Conservation (phyloP, 225 moss, liverwort and hornwort genomes). For the Bryoerythrophyllum caledonicum region DNA sequence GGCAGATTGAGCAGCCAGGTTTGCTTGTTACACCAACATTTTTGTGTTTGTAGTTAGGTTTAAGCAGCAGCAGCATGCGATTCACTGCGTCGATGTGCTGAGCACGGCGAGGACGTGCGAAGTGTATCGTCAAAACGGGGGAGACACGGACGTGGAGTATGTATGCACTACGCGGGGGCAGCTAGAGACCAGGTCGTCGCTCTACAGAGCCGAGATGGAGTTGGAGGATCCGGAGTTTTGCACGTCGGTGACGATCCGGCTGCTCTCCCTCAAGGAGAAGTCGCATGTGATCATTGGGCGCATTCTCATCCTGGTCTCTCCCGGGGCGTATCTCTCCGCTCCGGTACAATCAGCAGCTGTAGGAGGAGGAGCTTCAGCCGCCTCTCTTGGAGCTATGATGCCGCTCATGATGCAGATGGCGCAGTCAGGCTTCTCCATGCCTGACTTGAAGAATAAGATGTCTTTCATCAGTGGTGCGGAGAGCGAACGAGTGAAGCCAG, state of each 20-base stretch:
- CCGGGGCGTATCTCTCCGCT: conserved; percentile 48
- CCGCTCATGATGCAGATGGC: conserved; percentile 82
- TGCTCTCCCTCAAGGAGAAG: conserved; percentile 78
- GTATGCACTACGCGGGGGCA: conserved; percentile 66
- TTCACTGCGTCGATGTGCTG: conserved; percentile 59
- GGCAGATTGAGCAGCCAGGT: not conserved
- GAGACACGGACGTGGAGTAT: conserved; percentile 68
- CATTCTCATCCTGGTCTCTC: conserved; percentile 53
- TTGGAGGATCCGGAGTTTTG: conserved; percentile 61
- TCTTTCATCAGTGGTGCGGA: conserved; percentile 22
- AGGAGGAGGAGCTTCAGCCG: conserved; percentile 42
- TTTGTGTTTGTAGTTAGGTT: conserved; percentile 55
- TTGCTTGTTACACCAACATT: not conserved
- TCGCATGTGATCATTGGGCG: conserved; percentile 54
- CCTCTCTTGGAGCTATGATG: conserved; percentile 64
- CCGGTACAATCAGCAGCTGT: conserved; percentile 27
- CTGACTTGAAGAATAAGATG: conserved; percentile 42
- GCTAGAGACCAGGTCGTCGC: conserved; percentile 11
- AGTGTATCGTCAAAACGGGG: conserved; percentile 61
- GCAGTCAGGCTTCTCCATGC: conserved; percentile 53
- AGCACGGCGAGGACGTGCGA: conserved; percentile 77
- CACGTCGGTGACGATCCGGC: conserved; percentile 61
- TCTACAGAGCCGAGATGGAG: conserved; percentile 54
- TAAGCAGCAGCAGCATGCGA: conserved; percentile 41
- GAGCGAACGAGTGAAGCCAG: conserved; percentile 22